phyloP scores from a whole-genome alignment of 352 stramenopile species.

The Phytophthora capsici region DNA sequence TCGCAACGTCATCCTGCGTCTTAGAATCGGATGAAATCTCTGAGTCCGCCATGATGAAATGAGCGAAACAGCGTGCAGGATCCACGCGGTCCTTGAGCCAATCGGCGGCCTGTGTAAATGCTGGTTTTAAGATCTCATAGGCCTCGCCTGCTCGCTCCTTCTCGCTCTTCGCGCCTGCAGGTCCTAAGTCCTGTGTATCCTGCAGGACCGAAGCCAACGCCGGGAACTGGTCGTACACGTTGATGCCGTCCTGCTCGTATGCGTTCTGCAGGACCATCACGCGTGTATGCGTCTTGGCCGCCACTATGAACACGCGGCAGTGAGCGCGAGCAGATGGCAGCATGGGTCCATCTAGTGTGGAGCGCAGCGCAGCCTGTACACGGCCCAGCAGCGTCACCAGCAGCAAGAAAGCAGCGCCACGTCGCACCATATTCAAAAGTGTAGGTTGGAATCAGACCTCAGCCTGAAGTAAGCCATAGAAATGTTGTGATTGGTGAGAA shows the following conservation, averaged over 20 bases:
- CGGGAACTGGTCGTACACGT: slow-evolving; percentile 50
- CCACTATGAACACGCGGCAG: slow-evolving; percentile 68
- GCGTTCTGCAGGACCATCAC: slow-evolving; percentile 63
- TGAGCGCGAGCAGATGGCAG: slow-evolving; percentile 31
- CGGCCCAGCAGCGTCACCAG: slow-evolving; percentile 21
- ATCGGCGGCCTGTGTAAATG: slow-evolving; percentile 53
- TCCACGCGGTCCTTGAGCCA: slow-evolving; percentile 44
- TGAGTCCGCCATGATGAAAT: slow-evolving; percentile 38
- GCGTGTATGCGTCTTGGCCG: slow-evolving; percentile 39
- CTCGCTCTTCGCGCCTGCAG: slow-evolving; percentile 17
- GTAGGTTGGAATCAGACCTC: no score
- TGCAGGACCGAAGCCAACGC: slow-evolving; percentile 33
- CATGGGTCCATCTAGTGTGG: slow-evolving; percentile 24
- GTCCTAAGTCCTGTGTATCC: not conserved
- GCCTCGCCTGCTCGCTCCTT: slow-evolving; percentile 34
- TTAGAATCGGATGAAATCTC: slow-evolving; percentile 11
- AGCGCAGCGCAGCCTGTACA: slow-evolving; percentile 3
- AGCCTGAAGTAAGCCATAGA: no score
- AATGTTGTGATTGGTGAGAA: no score
- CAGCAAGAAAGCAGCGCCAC: slow-evolving; percentile 11
- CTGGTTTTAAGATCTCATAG: slow-evolving; percentile 53
- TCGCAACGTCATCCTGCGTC: slow-evolving; percentile 12
- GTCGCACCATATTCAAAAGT: slow-evolving; percentile 6
- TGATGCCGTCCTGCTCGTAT: slow-evolving; percentile 55
- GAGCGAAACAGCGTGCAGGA: slow-evolving; percentile 59